Conservation (phyloP, 192 early-diverging fungal genomes). For the Entophlyctis helioformis region DNA sequence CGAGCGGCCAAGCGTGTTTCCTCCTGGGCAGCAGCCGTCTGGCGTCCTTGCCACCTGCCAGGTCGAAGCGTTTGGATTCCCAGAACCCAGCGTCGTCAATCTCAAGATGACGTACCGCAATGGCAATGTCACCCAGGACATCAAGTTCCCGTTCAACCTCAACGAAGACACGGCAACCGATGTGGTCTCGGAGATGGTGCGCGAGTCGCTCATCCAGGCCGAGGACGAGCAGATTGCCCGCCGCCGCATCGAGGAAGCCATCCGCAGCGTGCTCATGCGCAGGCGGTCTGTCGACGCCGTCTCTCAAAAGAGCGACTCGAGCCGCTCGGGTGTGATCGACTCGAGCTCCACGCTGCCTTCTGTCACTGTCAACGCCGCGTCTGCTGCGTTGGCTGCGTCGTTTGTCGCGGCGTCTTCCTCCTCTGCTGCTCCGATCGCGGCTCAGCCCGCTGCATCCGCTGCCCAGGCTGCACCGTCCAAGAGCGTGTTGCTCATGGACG, state of each 20-base stretch:
- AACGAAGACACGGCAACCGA: constrained; percentile 59
- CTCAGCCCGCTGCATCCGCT: too few species aligned
- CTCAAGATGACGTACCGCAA: constrained; percentile 27
- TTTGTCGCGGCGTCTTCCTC: too few species aligned
- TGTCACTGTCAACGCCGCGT: too few species aligned
- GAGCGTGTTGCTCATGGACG: too few species aligned
- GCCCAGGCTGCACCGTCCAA: too few species aligned
- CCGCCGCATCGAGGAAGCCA: not conserved
- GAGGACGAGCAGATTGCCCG: constrained; percentile 12
- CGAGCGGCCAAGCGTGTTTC: not conserved
- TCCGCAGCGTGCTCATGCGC: not conserved
- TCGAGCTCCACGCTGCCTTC: too few species aligned
- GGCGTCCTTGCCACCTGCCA: constrained; percentile 1
- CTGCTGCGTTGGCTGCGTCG: too few species aligned
- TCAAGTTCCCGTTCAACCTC: constrained; percentile 57
- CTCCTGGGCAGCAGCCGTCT: not conserved
- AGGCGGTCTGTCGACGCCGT: not conserved
- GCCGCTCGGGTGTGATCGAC: too few species aligned
- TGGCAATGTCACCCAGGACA: constrained; percentile 26
- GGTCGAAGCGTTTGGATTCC: constrained; percentile 18
- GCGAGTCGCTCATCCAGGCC: constrained; percentile 23
- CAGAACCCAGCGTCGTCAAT: constrained; percentile 10
- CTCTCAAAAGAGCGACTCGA: too few species aligned
- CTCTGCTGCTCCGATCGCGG: too few species aligned
- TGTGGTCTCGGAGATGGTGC: constrained; percentile 48